Evolutionary conservation across 2,329 filamentous ascomycete species (phyloP).

Genomic region (Alternaria hordeiaustralica): DNA sequence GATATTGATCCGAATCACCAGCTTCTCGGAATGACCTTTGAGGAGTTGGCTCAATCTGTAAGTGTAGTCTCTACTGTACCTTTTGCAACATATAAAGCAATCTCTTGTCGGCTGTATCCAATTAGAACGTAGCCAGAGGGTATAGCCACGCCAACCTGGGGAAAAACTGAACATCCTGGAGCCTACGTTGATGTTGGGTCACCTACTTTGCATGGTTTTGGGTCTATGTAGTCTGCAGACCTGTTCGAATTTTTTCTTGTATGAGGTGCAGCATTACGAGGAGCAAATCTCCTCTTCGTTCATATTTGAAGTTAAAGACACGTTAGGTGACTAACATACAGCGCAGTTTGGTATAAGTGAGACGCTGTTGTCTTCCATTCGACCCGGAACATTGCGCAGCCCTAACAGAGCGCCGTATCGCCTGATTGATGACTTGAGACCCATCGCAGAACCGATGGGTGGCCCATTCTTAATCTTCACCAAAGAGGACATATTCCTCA

Average conservation of each 20-base stretch:
- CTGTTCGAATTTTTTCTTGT: background rate
- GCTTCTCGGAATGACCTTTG: background rate
- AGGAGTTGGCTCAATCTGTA: background rate
- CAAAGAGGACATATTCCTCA: constrained; percentile 52
- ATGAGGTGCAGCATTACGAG: background rate
- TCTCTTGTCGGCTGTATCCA: background rate
- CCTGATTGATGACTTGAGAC: background rate
- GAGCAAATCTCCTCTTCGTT: background rate
- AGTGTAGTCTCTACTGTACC: background rate
- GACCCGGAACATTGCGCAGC: background rate
- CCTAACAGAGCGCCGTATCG: background rate
- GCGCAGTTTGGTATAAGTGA: background rate
- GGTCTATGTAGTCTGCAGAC: too few relatives aligned
- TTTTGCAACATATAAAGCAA: background rate
- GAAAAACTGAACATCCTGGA: background rate
- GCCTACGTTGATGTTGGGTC: background rate
- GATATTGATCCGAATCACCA: background rate
- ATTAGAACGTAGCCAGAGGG: background rate
- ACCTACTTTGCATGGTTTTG: too few relatives aligned
- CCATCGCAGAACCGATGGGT: background rate
- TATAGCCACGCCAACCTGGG: too few relatives aligned
- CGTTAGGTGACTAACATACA: background rate
- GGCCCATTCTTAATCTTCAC: constrained; percentile 52
- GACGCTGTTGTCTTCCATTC: background rate
- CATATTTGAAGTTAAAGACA: background rate